A percentile compares a stretch with the other conserved stretches of the same genome.
Evolutionary conservation across 1,139 yeast species (phyloP).

Genomic region (Spathaspora sp.): DNA sequence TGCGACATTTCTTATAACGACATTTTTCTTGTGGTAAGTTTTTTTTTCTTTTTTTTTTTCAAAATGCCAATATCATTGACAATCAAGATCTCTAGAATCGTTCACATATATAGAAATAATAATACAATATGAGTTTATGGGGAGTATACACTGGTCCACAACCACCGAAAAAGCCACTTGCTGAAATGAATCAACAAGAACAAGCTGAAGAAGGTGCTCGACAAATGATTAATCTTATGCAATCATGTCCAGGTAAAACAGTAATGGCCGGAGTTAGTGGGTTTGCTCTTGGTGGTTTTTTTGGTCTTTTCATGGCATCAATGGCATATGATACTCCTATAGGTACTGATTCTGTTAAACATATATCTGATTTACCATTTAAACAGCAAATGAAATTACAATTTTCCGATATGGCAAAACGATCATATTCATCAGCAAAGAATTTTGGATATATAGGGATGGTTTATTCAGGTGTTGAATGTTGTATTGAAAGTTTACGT

Average conservation of each 20-base stretch:
- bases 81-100: not conserved
- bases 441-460: conserved; percentile 94
- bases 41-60: not conserved
- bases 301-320: conserved; percentile 96
- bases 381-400: conserved; percentile 91
- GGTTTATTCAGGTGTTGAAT: conserved; percentile 93
- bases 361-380: conserved; percentile 80
- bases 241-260: conserved; percentile 94
- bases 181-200: conserved; percentile 85
- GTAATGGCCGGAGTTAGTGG: conserved; percentile 93
- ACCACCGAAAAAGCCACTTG: conserved; percentile 41
- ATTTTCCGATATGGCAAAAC: conserved; percentile 85
- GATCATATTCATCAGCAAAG: conserved; percentile 86
- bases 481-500: conserved; percentile 79
- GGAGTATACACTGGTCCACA: conserved; percentile 23
- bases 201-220: conserved; percentile 92
- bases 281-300: conserved; percentile 92
- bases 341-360: conserved; percentile 53
- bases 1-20: too few species aligned
- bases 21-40: not conserved
- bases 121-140: conserved; percentile 12
- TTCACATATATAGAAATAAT: not conserved
- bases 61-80: not conserved
- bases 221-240: conserved; percentile 79
- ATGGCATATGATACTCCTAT: conserved; percentile 83